Evolutionary conservation across 2,329 filamentous ascomycete genomes (phyloP).

Genomic region (Sporothrix protearum): DNA sequence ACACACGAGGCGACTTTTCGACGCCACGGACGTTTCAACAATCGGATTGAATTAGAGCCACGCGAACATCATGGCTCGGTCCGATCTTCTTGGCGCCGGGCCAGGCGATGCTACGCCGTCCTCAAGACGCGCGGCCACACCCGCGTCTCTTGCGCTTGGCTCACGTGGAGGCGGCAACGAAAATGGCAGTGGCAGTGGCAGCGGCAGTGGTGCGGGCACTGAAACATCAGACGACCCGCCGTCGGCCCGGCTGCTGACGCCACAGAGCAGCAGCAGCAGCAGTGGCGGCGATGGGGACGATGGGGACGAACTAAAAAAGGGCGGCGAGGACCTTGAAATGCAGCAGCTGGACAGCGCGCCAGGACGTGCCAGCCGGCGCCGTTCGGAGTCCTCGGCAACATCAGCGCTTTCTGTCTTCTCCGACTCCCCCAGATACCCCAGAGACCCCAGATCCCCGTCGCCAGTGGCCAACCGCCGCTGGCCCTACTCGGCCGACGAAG

Average conservation of each 20-base stretch:
- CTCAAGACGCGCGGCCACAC: not conserved
- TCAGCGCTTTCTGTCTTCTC: not conserved
- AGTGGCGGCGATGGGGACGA: slow-evolving; percentile 21
- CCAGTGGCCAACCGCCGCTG: slow-evolving; percentile 29
- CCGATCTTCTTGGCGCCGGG: not conserved
- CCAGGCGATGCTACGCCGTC: not conserved
- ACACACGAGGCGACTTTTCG: not conserved
- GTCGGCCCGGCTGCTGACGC: slow-evolving; percentile 23
- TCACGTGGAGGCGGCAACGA: not conserved
- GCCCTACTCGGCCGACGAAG: slow-evolving; percentile 63
- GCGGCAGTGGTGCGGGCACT: not conserved
- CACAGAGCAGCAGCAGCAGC: slow-evolving; percentile 25
- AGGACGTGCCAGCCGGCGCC: not conserved
- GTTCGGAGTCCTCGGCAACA: not conserved
- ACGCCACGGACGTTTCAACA: not conserved
- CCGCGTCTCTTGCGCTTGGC: not conserved
- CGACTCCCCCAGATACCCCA: not conserved
- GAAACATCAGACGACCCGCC: slow-evolving; percentile 15
- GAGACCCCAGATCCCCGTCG: not conserved
- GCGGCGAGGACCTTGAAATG: slow-evolving; percentile 17
- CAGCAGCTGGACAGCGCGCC: not conserved
- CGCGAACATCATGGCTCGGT: not conserved
- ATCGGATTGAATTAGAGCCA: not conserved
- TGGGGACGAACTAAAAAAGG: not conserved
- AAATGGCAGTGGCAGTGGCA: not conserved